These are phyloP conservation scores for Phytopythium mirpurense DNA, from an alignment of 352 stramenopile genomes.

Conservation along the genomic window DNA sequence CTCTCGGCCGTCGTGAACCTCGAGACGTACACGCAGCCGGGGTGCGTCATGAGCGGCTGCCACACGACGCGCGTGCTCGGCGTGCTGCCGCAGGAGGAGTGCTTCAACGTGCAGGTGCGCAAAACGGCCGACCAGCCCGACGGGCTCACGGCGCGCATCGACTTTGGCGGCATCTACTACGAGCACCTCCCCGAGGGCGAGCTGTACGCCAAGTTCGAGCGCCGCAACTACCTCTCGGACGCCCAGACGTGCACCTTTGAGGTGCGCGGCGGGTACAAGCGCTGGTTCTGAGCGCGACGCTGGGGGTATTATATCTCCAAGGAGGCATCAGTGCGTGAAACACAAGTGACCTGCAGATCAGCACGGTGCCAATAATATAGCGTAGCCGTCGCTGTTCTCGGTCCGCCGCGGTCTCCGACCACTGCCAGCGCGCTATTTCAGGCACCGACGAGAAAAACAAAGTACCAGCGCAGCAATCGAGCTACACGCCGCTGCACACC, in stretches of 20 bases:
- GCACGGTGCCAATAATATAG: neutral
- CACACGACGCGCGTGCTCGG: slow-evolving; percentile 23
- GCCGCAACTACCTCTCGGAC: slow-evolving; percentile 43
- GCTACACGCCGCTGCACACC: neutral
- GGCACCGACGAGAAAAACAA: too few relatives aligned
- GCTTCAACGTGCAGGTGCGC: slow-evolving; percentile 33
- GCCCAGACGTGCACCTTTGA: slow-evolving; percentile 41
- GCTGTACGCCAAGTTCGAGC: slow-evolving; percentile 52
- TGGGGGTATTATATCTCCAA: slow-evolving; percentile 4
- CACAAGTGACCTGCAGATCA: neutral
- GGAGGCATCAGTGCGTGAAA: too few relatives aligned
- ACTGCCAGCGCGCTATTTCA: too few relatives aligned
- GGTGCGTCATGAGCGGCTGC: slow-evolving; percentile 41
- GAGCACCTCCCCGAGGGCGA: slow-evolving; percentile 42
- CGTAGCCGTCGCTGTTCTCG: too few relatives aligned
- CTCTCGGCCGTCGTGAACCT: slow-evolving; percentile 35
- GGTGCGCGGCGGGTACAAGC: slow-evolving; percentile 44
- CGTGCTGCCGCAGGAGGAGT: slow-evolving; percentile 35
- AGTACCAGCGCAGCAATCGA: too few relatives aligned
- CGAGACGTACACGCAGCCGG: slow-evolving; percentile 42
- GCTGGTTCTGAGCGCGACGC: slow-evolving; percentile 32
- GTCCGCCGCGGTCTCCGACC: too few relatives aligned
- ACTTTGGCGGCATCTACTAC: slow-evolving; percentile 60
- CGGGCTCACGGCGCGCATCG: slow-evolving; percentile 24
- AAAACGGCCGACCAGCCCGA: slow-evolving; percentile 32